Evolutionary conservation across 768 basidiomycete genomes (phyloP).

Genomic region (Lentinula lateritia): DNA sequence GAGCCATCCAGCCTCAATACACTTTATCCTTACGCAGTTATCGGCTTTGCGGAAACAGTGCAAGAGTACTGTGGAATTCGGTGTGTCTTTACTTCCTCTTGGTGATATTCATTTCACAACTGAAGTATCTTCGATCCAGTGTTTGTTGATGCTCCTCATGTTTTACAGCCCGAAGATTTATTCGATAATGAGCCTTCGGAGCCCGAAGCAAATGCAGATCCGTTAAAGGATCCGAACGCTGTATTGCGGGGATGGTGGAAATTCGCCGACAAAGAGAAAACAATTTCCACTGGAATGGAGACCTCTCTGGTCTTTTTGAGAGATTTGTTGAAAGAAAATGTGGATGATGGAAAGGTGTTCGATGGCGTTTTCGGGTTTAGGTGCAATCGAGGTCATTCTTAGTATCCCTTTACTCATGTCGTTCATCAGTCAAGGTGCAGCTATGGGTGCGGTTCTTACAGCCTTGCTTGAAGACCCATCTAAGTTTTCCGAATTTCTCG

Average conservation of each 20-base stretch:
- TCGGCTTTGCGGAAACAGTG: conserved; percentile 3
- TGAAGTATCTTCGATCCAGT: conserved; percentile 32
- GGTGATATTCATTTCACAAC: background rate
- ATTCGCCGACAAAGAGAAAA: conserved; percentile 39
- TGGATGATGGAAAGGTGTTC: conserved; percentile 46
- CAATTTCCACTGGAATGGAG: conserved; percentile 48
- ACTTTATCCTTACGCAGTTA: background rate
- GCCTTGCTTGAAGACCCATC: conserved; percentile 60
- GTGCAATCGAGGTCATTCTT: conserved; percentile 24
- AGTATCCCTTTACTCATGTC: background rate
- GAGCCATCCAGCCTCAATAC: background rate
- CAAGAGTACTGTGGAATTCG: conserved; percentile 3
- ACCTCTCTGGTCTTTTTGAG: conserved; percentile 50
- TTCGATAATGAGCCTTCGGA: conserved; percentile 16
- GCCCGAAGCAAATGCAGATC: conserved; percentile 38
- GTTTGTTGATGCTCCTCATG: conserved; percentile 66
- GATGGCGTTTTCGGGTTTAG: conserved; percentile 75
- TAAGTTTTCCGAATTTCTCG: conserved; percentile 50
- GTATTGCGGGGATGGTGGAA: conserved; percentile 64
- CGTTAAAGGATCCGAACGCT: conserved; percentile 30
- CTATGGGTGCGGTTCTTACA: conserved; percentile 63
- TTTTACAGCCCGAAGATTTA: conserved; percentile 63
- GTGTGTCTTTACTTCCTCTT: background rate
- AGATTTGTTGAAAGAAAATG: conserved; percentile 53
- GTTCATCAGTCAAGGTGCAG: conserved; percentile 68